Evolutionary conservation across 345 rosid genomes (phyloP), one percentile per base, ranked within the genome.

Genomic region (Camelina laxa): DNA sequence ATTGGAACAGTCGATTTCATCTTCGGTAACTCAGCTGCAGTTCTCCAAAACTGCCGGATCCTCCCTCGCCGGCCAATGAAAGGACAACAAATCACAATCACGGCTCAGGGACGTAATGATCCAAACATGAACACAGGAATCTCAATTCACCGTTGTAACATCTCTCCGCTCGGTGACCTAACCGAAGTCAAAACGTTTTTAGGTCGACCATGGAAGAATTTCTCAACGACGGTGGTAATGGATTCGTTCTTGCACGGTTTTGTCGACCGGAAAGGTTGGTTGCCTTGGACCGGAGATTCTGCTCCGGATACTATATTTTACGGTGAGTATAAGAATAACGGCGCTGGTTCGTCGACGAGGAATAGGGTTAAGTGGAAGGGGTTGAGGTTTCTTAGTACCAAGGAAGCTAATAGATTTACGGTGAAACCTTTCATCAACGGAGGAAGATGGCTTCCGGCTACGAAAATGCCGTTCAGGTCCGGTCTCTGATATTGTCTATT

Each of bases 61-160:
- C 79, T 70, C 0, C 92, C 98, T 21, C 87, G 77, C 54, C 56
- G 21, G 9, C 98, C 96, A 3, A 79, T 85, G 82, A 39, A 31
- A 20, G 92, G 90, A 69, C 97, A 93, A 58, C 67, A 80, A 55
- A 84, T 86, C 87, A 87, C 91, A 31, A 80, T 93, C 39, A 89
- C 97, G 0, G 98, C 97, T 0, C 97, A 91, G 56, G 87, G 92
- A 21, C 87, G 80, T 65, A 31, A 54, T 0, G 97, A 93, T 63
- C 98, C 93, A 0, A 93, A 93, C 70, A 86, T 84, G 59, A 91
- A 87, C 78, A 89, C 98, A 0, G 93, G 97, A 6, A 93, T 88
- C 21, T 84, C 89, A 0, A 89, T 93, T n/a, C 97, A 93, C 33
- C 85, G 80, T 69, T 89, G 95, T 54, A 76, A 68, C 19, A 77